A percentile compares a stretch with the other conserved stretches of the same genome.
Evolutionary conservation across 495 filamentous ascomycete genomes (phyloP).

Genomic region (Tirmania nivea): DNA sequence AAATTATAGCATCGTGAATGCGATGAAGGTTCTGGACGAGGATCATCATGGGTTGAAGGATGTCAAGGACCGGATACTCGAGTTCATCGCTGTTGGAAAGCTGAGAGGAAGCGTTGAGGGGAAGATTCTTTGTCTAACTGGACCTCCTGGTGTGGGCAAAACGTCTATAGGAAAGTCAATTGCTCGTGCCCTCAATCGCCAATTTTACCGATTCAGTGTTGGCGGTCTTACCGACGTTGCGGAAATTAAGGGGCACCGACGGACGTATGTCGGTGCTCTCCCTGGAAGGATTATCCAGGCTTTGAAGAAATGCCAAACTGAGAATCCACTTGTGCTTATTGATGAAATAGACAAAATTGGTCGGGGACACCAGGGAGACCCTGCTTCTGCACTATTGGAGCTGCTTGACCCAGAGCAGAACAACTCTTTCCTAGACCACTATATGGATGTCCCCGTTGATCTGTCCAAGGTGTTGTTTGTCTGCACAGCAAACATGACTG

Average conservation of each 20-base stretch:
- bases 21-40: constrained; percentile 77
- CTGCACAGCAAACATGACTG: constrained; percentile 96
- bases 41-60: constrained; percentile 96
- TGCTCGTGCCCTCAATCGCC: constrained; percentile 74
- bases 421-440: constrained; percentile 90
- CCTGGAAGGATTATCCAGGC: constrained; percentile 96
- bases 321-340: constrained; percentile 90
- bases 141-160: constrained; percentile 87
- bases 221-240: constrained; percentile 93
- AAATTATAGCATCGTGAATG: constrained; percentile 86
- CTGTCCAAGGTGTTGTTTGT: constrained; percentile 96
- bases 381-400: constrained; percentile 82
- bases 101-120: constrained; percentile 93
- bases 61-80: constrained; percentile 94
- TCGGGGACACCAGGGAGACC: constrained; percentile 84
- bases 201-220: constrained; percentile 96
- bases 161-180: constrained; percentile 98
- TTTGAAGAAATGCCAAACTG: constrained; percentile 95
- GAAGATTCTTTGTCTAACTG: constrained; percentile 96
- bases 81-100: constrained; percentile 97
- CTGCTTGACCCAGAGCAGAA: constrained; percentile 96
- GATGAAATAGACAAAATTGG: constrained; percentile 98
- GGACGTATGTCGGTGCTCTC: constrained; percentile 91
- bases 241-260: constrained; percentile 95
- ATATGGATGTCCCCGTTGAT: constrained; percentile 97